Base-by-base conservation (phyloP, 2,329 filamentous ascomycete species). In the Coniella lustricola region DNA sequence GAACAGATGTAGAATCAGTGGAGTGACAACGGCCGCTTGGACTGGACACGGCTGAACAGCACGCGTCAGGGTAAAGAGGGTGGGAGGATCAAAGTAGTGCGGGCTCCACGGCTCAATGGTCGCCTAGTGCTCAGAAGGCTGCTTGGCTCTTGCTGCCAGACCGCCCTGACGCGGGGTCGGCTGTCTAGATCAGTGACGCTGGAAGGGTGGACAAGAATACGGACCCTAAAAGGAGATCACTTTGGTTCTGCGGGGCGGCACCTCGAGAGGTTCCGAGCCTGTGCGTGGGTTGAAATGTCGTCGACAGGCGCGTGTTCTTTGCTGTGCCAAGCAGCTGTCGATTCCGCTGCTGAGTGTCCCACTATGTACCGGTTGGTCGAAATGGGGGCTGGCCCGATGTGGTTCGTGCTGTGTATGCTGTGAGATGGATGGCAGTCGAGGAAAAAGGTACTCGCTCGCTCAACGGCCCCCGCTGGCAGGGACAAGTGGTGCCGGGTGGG, bases 1-100 rank as follows among this genome's bases (percentile, higher is more conserved):
- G 25, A 10, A 29, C 5, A 29, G 25, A 29, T 29, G 25, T 29
- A n/a, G n/a, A n/a, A n/a, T n/a, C n/a, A n/a, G n/a, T n/a, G 44
- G 35, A 40, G 44, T 40, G 49, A 41, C 45, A 51, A 17, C 32
- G n/a, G 40, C 33, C 17, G 49, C 34, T 37, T 35, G 44, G 40
- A 44, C 39, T 29, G 20, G 46, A 34, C 36, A 33, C 29, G 29
- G 47, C 42, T 40, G 45, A 53, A 53, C 38, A 31, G 21, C 21
- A 58, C 52, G 55, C 51, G 54, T 53, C 51, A 51, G 44, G 25
- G 25, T 54, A 55, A 48, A 55, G 57, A 53, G 59, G 59, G 59
- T 62, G 38, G 43, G 51, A 46, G 66, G 60, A 62, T 59, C 62
- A 62, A 60, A 10, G n/a, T 5, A 29, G 25, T 66, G 63, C 62